Evolutionary conservation across 2,329 filamentous ascomycete genomes (phyloP), one percentile per base, ranked within the genome.

Genomic region (Cyphellophora attinorum): DNA sequence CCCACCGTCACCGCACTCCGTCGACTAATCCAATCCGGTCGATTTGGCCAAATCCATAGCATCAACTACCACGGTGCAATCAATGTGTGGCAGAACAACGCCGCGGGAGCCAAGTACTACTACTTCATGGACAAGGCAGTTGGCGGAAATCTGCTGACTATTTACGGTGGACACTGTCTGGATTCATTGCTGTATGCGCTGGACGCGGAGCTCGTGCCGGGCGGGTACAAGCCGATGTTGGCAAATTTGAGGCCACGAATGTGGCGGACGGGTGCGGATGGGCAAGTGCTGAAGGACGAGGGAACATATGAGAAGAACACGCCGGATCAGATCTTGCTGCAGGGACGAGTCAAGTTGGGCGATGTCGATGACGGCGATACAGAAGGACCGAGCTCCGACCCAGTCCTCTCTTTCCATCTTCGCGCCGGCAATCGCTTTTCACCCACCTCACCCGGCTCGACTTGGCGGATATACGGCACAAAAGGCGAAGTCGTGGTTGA

Each of bases 21-120:
- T 17, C 54, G 64, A 10, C 25, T 74, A 1, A 33, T 78, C 5
- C 50, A 49, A 1, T 50, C 55, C 0, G 69, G 68, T 0, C 53
- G 51, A 3, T 62, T 78, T 18, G 73, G 74, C 0, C 66, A 62
- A 27, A 55, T 77, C 1, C 45, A 76, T 13, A 73, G 70, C 37
- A 66, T 61, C 6, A 68, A 72, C 21, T 44, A 66, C 6, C 54
- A 51, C 17, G 60, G 54, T 0, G 57, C 49, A 27, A 64, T 60
- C 0, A 63, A 60, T 2, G 51, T 60, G 1, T 47, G 31, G 39
- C 43, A 41, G 40, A 42, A 45, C 34, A 47, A 44, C 37, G 47
- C 31, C 6, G 43, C 43, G 31, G 40, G 34, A 27, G 45, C 51
- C 15, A 53, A 52, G 0, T 45, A 70, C 18, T 49, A 56, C 17